Evolutionary conservation across 768 basidiomycete species (phyloP).

Genomic region (Suillus brevipes): DNA sequence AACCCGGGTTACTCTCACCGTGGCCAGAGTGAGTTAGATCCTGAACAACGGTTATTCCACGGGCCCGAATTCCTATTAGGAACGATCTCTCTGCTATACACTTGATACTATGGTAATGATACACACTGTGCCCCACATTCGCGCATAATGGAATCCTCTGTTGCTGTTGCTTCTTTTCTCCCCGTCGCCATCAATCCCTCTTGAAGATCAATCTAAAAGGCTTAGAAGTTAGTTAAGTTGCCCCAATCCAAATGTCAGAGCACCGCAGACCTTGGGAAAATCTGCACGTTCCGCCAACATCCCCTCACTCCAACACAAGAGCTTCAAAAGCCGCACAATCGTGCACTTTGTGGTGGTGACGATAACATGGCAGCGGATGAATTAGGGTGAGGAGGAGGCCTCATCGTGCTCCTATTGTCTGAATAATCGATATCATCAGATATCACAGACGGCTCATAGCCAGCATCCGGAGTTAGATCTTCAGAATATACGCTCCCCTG

Average conservation of each 20-base stretch:
- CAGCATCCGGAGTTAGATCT: constrained; percentile 50
- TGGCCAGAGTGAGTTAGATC: not conserved
- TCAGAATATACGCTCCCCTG: constrained; percentile 73
- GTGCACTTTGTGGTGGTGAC: constrained; percentile 44
- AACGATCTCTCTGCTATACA: not conserved
- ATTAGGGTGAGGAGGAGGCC: constrained; percentile 39
- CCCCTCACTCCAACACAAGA: constrained; percentile 87
- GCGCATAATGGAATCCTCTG: constrained; percentile 19
- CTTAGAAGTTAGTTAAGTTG: constrained; percentile 14
- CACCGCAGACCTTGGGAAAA: constrained; percentile 65
- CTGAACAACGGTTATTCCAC: not conserved
- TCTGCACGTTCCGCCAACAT: constrained; percentile 76
- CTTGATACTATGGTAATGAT: not conserved
- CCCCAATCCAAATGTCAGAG: constrained; percentile 17
- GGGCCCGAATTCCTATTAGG: not conserved
- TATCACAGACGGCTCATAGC: constrained; percentile 63
- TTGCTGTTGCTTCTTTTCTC: constrained; percentile 13
- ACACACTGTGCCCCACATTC: constrained; percentile 16
- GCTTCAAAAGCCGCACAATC: constrained; percentile 70
- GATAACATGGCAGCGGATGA: constrained; percentile 29
- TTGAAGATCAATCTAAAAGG: constrained; percentile 30
- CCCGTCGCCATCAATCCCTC: constrained; percentile 20
- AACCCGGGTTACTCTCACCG: constrained; percentile 3
- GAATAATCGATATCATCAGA: constrained; percentile 61
- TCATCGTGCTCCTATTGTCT: constrained; percentile 49